Conservation (phyloP, 164 flowering plant genomes). For the Santalum album region DNA sequence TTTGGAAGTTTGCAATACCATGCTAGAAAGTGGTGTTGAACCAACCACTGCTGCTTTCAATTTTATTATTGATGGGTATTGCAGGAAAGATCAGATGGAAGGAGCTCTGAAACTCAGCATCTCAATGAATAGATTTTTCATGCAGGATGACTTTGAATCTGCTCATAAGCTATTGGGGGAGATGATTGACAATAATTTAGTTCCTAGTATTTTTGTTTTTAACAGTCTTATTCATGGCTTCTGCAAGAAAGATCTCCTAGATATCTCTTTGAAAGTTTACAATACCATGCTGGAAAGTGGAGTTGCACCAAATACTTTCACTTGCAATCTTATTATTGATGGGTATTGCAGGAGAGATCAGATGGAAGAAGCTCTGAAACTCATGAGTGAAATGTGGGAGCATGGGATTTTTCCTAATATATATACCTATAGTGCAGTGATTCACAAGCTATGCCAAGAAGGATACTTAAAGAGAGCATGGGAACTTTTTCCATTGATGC, state of each 20-base stretch:
- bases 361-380: conserved; percentile 30
- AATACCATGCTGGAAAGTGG: conserved; percentile 25
- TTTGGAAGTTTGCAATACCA: conserved; percentile 17
- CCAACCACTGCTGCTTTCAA: conserved; percentile 29
- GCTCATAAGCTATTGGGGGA: conserved; percentile 29
- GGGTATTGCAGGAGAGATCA: conserved; percentile 39
- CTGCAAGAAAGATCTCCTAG: conserved; percentile 27
- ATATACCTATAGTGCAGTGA: conserved; percentile 30
- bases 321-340: conserved; percentile 33
- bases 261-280: conserved; percentile 27
- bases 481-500: conserved; percentile 44
- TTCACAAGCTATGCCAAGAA: conserved; percentile 34
- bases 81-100: conserved; percentile 31
- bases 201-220: conserved; percentile 25
- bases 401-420: conserved; percentile 30
- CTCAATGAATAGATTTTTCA: conserved; percentile 37
- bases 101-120: conserved; percentile 39
- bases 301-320: conserved; percentile 19
- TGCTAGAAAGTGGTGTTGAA: conserved; percentile 24
- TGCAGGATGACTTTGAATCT: conserved; percentile 30
- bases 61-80: conserved; percentile 31
- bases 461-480: conserved; percentile 24
- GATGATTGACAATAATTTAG: conserved; percentile 33
- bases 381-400: conserved; percentile 31
- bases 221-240: conserved; percentile 29